These are phyloP conservation scores for Onygenales sp. DNA, from an alignment of 2,329 filamentous ascomycete genomes.

Conservation along the genomic window DNA sequence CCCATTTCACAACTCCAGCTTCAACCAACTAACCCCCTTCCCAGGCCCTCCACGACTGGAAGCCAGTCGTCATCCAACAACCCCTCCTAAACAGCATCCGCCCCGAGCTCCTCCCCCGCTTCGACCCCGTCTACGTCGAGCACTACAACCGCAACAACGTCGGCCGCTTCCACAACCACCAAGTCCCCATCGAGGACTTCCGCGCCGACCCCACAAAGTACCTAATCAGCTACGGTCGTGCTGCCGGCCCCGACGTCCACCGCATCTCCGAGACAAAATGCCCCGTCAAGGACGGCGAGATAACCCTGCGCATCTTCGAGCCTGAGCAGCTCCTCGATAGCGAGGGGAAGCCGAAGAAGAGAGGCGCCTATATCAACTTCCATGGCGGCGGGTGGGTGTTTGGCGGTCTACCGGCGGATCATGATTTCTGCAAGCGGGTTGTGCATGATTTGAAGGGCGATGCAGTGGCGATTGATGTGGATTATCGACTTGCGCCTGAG, in stretches of 20 bases:
- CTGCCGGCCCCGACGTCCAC: slow-evolving; percentile 25
- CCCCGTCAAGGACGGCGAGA: slow-evolving; percentile 29
- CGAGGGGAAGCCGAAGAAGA: slow-evolving; percentile 19
- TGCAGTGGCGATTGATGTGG: slow-evolving; percentile 35
- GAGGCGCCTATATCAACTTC: slow-evolving; percentile 34
- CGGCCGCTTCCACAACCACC: slow-evolving; percentile 33
- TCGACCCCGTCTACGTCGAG: slow-evolving; percentile 32
- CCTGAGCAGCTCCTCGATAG: slow-evolving; percentile 18
- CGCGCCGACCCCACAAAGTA: slow-evolving; percentile 32
- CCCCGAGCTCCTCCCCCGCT: slow-evolving; percentile 24
- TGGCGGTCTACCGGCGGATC: slow-evolving; percentile 27
- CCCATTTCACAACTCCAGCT: slow-evolving; percentile 1
- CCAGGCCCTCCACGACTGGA: slow-evolving; percentile 18
- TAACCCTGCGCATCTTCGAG: slow-evolving; percentile 33
- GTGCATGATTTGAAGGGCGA: slow-evolving; percentile 28
- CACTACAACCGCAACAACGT: slow-evolving; percentile 35
- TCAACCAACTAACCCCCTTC: neutral
- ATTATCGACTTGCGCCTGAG: slow-evolving; percentile 35
- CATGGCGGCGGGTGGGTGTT: slow-evolving; percentile 37
- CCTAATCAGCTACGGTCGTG: slow-evolving; percentile 29
- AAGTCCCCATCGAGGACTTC: slow-evolving; percentile 31
- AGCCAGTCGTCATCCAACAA: slow-evolving; percentile 17
- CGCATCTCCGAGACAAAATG: slow-evolving; percentile 32
- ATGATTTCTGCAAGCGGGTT: slow-evolving; percentile 33
- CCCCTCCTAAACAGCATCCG: slow-evolving; percentile 36